Base-by-base conservation (phyloP, 805 yeast species). In the Barnettozyma californica region DNA sequence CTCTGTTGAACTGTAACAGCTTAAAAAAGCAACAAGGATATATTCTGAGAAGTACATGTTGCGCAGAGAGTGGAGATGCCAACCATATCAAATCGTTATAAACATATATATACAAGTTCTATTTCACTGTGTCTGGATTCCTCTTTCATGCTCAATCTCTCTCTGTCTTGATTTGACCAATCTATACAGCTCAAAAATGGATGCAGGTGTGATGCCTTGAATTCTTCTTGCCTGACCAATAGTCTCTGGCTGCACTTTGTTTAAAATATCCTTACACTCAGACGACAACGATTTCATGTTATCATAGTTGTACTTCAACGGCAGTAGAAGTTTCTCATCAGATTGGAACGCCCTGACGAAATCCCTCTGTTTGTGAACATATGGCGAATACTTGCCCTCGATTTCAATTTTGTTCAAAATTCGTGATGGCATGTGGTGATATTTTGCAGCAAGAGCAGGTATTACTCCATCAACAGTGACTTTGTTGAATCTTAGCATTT, bases 121-220 rank as follows among this genome's bases (percentile, higher is more conserved):
- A 18, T 8, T 21, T 19, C 11, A 18, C 3, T 35, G 9, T 10
- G 9, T 20, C 5, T 38, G 9, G 8, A 38, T 20, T 4, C 41
- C 53, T 33, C 62, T 51, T 27, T 55, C 60, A 27, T 51, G 50
- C 43, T 33, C 54, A 41, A 59, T 53, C 34, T 56, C 58, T 0
- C 48, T 44, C 46, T 64, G 69, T 44, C 60, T 58, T 10, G 61
- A 44, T 51, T 63, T 66, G 6, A 62, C 72, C 47, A 84, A 63
- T 52, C 82, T 73, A 61, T 83, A 87, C 42, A 91, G 71, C 61
- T 87, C 95, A 53, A 89, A 85, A 16, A 88, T 71, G 0, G 97
- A 94, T 0, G 97, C 92, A 0, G 98, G 96, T 0, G 98, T 92
- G 2, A 94, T 82, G 1, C 99, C 98, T 60, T 94, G 95, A 11